These are phyloP conservation scores for Elsinoe ampelina DNA, from an alignment of 2,329 filamentous ascomycete species.

Conservation along the genomic window DNA sequence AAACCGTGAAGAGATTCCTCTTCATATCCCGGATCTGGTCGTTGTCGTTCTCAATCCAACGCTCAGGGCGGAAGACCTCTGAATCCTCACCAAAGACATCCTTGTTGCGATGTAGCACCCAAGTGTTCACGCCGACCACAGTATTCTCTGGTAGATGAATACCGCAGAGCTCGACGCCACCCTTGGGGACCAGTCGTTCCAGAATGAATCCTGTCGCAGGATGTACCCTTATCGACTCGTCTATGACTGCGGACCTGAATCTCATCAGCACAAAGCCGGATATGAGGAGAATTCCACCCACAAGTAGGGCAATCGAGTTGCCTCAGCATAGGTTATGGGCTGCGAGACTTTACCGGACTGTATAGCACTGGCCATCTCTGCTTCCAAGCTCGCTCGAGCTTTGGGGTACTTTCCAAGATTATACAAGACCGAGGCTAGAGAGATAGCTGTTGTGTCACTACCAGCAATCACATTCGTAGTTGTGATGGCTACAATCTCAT, in stretches of 20 bases:
- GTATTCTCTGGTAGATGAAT: constrained; percentile 18
- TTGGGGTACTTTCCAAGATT: constrained; percentile 28
- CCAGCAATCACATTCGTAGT: constrained; percentile 27
- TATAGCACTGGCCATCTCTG: constrained; percentile 31
- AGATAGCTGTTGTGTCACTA: constrained; percentile 34
- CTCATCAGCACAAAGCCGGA: background rate
- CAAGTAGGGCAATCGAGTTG: constrained; percentile 22
- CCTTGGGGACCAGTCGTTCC: background rate
- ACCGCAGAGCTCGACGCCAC: background rate
- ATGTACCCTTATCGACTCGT: background rate
- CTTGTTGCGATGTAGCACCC: constrained; percentile 16
- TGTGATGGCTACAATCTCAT: constrained; percentile 24
- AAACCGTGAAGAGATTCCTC: background rate
- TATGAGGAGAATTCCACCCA: background rate
- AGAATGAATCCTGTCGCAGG: background rate
- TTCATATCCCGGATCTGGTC: background rate
- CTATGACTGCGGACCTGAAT: background rate
- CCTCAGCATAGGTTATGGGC: constrained; percentile 23
- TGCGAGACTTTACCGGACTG: constrained; percentile 19
- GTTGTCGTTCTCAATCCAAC: constrained; percentile 28
- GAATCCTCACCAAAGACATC: constrained; percentile 22
- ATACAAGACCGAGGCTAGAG: constrained; percentile 33
- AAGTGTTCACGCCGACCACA: constrained; percentile 14
- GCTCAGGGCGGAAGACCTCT: constrained; percentile 19
- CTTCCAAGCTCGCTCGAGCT: constrained; percentile 27